Percentiles rank a stretch among this genome's conserved stretches.
These are phyloP conservation scores for Paramarasmius palmivorus DNA, from an alignment of 1,284 basidiomycete species.

Conservation along the genomic window DNA sequence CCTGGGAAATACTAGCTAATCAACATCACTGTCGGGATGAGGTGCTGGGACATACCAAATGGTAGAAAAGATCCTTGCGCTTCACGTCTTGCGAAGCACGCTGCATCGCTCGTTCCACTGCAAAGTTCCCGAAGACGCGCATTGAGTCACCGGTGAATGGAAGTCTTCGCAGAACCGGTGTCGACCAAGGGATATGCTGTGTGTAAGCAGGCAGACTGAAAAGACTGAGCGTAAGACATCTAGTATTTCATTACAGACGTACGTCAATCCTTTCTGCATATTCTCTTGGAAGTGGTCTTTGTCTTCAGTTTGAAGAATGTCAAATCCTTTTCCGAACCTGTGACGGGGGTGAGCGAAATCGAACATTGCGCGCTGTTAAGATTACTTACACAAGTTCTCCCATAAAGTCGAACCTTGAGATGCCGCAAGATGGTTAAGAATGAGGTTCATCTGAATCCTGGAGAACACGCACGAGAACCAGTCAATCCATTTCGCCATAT, in stretches of 20 bases:
- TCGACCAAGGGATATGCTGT: slow-evolving; percentile 11
- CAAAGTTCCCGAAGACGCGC: slow-evolving; percentile 1
- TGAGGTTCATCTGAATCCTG: too few species aligned
- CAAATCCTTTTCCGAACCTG: slow-evolving; percentile 16
- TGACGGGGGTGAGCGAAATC: too few species aligned
- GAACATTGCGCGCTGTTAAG: too few species aligned
- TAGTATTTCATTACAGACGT: not conserved
- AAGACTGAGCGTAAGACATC: not conserved
- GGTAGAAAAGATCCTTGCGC: slow-evolving; percentile 11
- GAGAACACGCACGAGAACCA: not conserved
- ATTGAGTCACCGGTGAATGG: not conserved
- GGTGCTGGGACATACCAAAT: slow-evolving; percentile 11
- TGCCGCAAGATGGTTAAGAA: not conserved
- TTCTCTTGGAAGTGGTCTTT: slow-evolving; percentile 5
- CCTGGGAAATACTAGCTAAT: not conserved
- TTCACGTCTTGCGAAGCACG: slow-evolving; percentile 3
- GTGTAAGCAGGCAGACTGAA: slow-evolving; percentile 6
- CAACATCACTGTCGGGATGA: not conserved
- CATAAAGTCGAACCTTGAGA: slow-evolving; percentile 13
- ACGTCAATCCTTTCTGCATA: slow-evolving; percentile 9
- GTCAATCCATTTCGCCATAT: not conserved
- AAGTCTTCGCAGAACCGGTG: slow-evolving; percentile 1
- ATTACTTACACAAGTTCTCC: slow-evolving; percentile 7
- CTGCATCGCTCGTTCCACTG: not conserved
- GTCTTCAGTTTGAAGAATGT: slow-evolving; percentile 14